Evolutionary conservation across 1,284 basidiomycete genomes (phyloP).

Genomic region (Microbotryomycetes sp.): DNA sequence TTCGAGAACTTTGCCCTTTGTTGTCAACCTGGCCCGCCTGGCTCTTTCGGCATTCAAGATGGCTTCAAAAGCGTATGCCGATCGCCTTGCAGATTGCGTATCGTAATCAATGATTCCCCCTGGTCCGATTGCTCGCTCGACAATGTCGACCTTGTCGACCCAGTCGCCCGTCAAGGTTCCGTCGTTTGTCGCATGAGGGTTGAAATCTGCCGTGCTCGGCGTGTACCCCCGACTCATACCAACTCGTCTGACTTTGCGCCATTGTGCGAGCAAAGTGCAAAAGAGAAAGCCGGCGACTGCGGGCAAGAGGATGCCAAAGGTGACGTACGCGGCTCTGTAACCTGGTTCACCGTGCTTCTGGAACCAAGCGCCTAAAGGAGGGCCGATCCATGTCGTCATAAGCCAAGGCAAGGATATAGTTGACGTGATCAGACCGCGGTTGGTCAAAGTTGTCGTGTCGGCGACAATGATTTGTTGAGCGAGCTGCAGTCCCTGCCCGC

Average conservation of each 20-base stretch:
- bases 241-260: conserved; percentile 21
- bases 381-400: conserved; percentile 37
- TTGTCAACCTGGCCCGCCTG: neutral
- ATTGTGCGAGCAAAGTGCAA: conserved; percentile 22
- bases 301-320: conserved; percentile 36
- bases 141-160: neutral
- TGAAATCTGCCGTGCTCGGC: conserved; percentile 4
- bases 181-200: neutral
- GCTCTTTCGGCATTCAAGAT: neutral
- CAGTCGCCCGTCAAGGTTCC: neutral
- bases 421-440: conserved; percentile 35
- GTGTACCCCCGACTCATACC: conserved; percentile 8
- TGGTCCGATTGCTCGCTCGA: neutral
- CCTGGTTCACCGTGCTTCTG: conserved; percentile 32
- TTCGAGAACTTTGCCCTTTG: conserved; percentile 14
- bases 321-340: conserved; percentile 34
- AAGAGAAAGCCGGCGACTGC: conserved; percentile 29
- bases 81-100: neutral
- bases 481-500: conserved; percentile 36
- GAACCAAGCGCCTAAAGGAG: conserved; percentile 32
- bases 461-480: conserved; percentile 38
- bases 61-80: neutral
- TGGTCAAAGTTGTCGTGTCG: conserved; percentile 36
- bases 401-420: conserved; percentile 38
- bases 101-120: neutral